Conservation (phyloP, 2,329 filamentous ascomycete genomes). For the Orbilia ellipsospora region DNA sequence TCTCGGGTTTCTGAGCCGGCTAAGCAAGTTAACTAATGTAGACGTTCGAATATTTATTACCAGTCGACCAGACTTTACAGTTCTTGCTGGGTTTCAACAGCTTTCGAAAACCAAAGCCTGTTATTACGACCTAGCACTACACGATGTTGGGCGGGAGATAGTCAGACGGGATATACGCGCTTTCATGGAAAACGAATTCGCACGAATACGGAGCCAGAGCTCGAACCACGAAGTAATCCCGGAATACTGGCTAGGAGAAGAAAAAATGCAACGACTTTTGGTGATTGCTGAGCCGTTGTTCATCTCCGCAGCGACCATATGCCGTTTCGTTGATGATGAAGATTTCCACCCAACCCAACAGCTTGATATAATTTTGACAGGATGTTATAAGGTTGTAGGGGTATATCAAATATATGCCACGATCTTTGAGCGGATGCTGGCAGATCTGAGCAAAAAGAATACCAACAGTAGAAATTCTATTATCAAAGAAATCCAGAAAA, state of each 20-base stretch:
- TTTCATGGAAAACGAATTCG: conserved; percentile 16
- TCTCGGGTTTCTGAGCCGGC: conserved; percentile 34
- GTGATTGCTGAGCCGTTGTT: conserved; percentile 21
- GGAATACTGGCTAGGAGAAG: neutral
- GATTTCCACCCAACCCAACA: neutral
- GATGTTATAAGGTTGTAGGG: too few relatives aligned
- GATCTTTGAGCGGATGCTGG: neutral
- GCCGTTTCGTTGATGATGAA: conserved; percentile 22
- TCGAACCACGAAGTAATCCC: neutral
- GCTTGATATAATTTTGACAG: neutral
- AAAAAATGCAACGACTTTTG: conserved; percentile 13
- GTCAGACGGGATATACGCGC: conserved; percentile 17
- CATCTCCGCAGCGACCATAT: conserved; percentile 37
- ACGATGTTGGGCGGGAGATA: conserved; percentile 15
- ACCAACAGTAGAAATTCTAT: too few relatives aligned
- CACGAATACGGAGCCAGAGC: conserved; percentile 1
- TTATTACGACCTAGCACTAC: conserved; percentile 15
- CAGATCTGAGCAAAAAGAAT: neutral
- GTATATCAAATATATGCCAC: too few relatives aligned
- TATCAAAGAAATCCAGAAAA: neutral
- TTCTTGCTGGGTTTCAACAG: neutral
- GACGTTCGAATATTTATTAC: conserved; percentile 29
- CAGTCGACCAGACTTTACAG: conserved; percentile 20
- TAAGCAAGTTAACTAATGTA: conserved; percentile 24
- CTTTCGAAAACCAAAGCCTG: conserved; percentile 18